A percentile compares a stretch with the other conserved stretches of the same genome.
phyloP scores from a whole-genome alignment of 352 stramenopile species.

The Peronospora belbahrii region DNA sequence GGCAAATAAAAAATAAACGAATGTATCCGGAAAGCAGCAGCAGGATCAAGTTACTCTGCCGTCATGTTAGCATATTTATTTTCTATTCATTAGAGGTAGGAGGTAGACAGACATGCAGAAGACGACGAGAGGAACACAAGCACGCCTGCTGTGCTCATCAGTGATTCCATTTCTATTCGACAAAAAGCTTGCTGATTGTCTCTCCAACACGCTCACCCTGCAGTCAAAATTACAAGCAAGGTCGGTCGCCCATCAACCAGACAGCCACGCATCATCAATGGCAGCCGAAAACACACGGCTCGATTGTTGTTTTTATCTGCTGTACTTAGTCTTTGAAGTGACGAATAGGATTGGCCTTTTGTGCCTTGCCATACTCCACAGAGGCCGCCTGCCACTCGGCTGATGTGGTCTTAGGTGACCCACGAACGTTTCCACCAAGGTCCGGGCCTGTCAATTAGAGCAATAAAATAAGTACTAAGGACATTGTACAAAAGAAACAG shows the following conservation, averaged over 20 bases:
- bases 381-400: slow-evolving; percentile 68
- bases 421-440: slow-evolving; percentile 40
- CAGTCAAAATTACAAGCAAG: slow-evolving; percentile 29
- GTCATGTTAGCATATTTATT: slow-evolving; percentile 13
- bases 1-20: too few relatives aligned
- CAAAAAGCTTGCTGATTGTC: neutral
- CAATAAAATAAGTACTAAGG: neutral
- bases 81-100: slow-evolving; percentile 18
- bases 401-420: slow-evolving; percentile 61
- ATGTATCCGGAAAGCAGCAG: too few relatives aligned
- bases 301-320: slow-evolving; percentile 6
- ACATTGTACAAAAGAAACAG: neutral
- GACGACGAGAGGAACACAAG: slow-evolving; percentile 3
- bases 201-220: slow-evolving; percentile 10
- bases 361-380: slow-evolving; percentile 65
- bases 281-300: neutral
- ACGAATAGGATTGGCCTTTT: slow-evolving; percentile 81
- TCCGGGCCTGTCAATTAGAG: slow-evolving; percentile 37
- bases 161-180: too few relatives aligned
- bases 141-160: slow-evolving; percentile 3
- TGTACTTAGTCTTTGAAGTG: slow-evolving; percentile 74
- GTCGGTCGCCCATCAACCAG: slow-evolving; percentile 3
- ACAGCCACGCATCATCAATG: neutral
- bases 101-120: too few relatives aligned
- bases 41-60: too few relatives aligned